Evolutionary conservation across 1,284 basidiomycete genomes (phyloP).

Genomic region (Irpex rosettiformis): DNA sequence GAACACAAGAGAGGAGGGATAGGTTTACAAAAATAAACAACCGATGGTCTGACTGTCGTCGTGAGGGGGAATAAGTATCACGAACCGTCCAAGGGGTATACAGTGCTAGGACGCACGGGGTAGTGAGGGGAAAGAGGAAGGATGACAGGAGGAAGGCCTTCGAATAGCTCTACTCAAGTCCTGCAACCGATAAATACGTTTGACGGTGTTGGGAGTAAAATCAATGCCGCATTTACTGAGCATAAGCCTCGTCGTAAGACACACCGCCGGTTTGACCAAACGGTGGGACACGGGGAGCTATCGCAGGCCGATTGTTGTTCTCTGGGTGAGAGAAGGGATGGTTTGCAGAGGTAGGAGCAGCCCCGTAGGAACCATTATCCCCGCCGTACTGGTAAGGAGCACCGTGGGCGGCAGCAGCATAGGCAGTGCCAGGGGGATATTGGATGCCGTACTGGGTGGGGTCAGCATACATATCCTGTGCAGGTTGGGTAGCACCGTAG

Average conservation of each 20-base stretch:
- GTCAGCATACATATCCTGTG: background rate
- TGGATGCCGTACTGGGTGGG: conserved; percentile 24
- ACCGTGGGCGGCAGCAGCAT: conserved; percentile 20
- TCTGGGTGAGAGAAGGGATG: conserved; percentile 31
- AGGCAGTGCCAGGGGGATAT: conserved; percentile 27
- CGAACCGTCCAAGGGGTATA: conserved; percentile 1
- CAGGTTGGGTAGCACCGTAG: conserved; percentile 22
- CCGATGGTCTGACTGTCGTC: background rate
- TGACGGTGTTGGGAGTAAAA: background rate
- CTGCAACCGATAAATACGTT: background rate
- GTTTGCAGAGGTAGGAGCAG: conserved; percentile 7
- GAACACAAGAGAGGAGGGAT: background rate
- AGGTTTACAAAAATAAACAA: conserved; percentile 1
- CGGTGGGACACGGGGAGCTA: conserved; percentile 18
- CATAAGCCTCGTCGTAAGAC: conserved; percentile 3
- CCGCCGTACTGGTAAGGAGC: conserved; percentile 23
- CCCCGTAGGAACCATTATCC: conserved; percentile 15
- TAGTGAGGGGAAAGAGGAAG: background rate
- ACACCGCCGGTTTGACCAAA: background rate
- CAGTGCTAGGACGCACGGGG: background rate
- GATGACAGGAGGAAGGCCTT: background rate
- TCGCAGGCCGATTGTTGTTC: conserved; percentile 18
- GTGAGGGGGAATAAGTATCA: background rate
- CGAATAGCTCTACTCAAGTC: background rate
- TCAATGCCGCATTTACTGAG: background rate